Conservation (phyloP, 2,329 filamentous ascomycete genomes). For the Aureobasidium lini region DNA sequence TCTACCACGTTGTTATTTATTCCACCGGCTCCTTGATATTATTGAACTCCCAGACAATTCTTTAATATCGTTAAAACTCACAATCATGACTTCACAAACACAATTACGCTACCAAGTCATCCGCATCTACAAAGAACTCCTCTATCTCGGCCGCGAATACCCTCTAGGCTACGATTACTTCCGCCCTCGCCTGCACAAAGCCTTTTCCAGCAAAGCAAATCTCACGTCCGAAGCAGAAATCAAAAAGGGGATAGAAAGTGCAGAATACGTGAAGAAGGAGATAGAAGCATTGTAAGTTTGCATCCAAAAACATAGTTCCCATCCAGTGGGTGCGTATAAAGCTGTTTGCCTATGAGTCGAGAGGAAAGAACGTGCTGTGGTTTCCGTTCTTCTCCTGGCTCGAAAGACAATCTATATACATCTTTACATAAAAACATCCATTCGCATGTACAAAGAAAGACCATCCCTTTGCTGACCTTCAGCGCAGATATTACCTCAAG, state of each 20-base stretch:
- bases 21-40: background rate
- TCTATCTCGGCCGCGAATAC: slow-evolving; percentile 79
- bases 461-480: slow-evolving; percentile 1
- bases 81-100: slow-evolving; percentile 23
- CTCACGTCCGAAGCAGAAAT: slow-evolving; percentile 70
- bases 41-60: background rate
- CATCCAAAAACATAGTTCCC: background rate
- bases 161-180: slow-evolving; percentile 81
- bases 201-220: slow-evolving; percentile 69
- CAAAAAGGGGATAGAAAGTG: slow-evolving; percentile 63
- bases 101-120: slow-evolving; percentile 71
- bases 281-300: slow-evolving; percentile 78
- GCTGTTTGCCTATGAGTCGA: background rate
- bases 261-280: slow-evolving; percentile 89
- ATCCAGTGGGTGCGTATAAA: slow-evolving; percentile 1
- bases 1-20: background rate
- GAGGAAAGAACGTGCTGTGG: background rate
- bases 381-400: background rate
- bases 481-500: slow-evolving; percentile 76
- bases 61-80: slow-evolving; percentile 32
- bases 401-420: too few species aligned
- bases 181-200: slow-evolving; percentile 69
- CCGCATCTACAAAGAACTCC: slow-evolving; percentile 82
- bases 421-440: background rate
- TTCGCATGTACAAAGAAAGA: background rate